phyloP scores from a whole-genome alignment of 2,329 filamentous ascomycete genomes.

The Aspergillus fischeri region DNA sequence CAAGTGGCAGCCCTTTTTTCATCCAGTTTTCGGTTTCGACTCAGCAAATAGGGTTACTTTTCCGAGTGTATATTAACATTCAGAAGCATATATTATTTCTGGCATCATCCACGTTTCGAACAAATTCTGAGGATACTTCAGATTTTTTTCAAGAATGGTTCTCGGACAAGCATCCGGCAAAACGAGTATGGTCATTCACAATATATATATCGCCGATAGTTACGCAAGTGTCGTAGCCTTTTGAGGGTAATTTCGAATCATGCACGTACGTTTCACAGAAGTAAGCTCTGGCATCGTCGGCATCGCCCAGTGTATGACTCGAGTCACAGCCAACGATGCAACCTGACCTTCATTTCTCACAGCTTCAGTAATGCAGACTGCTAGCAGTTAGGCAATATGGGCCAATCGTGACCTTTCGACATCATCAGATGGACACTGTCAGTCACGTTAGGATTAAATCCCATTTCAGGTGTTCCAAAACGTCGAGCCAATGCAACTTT shows the following conservation, averaged over 20 bases:
- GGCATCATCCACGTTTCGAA: neutral
- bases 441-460: conserved; percentile 31
- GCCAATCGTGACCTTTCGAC: neutral
- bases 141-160: neutral
- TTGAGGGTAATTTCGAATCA: neutral
- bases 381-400: neutral
- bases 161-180: neutral
- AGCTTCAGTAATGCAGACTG: neutral
- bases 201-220: neutral
- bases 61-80: neutral
- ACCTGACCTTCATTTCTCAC: neutral
- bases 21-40: neutral
- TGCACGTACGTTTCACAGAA: neutral
- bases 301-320: neutral
- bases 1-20: neutral
- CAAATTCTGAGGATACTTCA: no score
- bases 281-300: neutral
- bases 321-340: neutral
- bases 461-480: conserved; percentile 29
- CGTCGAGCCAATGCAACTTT: conserved; percentile 29
- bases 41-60: neutral
- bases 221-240: neutral
- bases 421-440: neutral
- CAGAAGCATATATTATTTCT: neutral
- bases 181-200: neutral